phyloP scores from a whole-genome alignment of 2,329 filamentous ascomycete genomes.

The Magnaporthiopsis incrustans region DNA sequence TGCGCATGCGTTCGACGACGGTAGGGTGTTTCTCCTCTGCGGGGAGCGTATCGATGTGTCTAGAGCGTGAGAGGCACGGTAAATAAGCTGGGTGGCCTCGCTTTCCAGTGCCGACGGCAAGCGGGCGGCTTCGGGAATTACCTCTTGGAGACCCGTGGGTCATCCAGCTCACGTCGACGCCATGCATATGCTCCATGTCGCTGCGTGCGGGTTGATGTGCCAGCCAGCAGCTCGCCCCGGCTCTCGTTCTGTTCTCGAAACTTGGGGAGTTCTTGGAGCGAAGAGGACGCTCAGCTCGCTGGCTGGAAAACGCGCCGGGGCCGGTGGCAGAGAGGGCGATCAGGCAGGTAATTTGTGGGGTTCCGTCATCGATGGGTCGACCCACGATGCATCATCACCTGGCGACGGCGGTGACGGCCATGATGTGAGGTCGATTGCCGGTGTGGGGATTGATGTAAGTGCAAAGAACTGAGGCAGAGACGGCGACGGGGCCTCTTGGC shows the following conservation, averaged over 20 bases:
- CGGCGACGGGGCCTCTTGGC: neutral
- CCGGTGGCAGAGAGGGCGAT: neutral
- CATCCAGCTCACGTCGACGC: slow-evolving; percentile 87
- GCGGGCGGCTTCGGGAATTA: slow-evolving; percentile 25
- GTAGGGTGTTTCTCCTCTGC: slow-evolving; percentile 19
- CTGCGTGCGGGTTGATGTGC: neutral
- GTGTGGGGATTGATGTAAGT: neutral
- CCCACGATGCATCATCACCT: slow-evolving; percentile 3
- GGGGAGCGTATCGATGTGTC: slow-evolving; percentile 20
- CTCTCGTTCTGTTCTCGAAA: neutral
- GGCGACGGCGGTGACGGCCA: slow-evolving; percentile 1
- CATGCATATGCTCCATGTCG: slow-evolving; percentile 70
- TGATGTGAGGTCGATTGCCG: neutral
- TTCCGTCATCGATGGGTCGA: slow-evolving; percentile 6
- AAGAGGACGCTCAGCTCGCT: neutral
- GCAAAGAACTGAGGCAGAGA: neutral
- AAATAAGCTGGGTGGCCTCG: neutral
- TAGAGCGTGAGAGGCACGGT: slow-evolving; percentile 7
- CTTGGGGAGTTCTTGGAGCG: neutral
- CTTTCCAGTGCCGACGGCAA: neutral
- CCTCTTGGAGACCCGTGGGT: slow-evolving; percentile 74
- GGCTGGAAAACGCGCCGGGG: neutral
- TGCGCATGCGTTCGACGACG: slow-evolving; percentile 10
- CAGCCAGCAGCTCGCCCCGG: neutral
- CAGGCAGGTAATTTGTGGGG: slow-evolving; percentile 2